phyloP scores from a whole-genome alignment of 768 basidiomycete species.

The Pleurotus eryngii region DNA sequence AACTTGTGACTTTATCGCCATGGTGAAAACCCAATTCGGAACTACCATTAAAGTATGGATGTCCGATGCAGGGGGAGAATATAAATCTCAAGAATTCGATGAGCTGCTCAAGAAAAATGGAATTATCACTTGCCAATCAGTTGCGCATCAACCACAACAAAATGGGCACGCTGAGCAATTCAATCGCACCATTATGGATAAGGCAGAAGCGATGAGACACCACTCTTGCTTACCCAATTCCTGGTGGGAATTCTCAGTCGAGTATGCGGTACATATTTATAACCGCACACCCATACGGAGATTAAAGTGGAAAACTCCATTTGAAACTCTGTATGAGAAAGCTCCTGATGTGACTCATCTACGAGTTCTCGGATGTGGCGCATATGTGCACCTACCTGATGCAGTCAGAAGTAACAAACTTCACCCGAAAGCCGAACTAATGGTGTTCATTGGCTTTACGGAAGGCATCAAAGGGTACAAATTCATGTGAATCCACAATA shows the following conservation, averaged over 20 bases:
- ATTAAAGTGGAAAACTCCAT: no score
- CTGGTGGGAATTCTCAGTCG: no score
- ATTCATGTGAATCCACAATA: not conserved
- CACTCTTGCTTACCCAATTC: not conserved
- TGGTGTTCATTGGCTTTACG: not conserved
- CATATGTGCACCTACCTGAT: not conserved
- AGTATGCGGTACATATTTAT: no score
- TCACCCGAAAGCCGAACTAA: not conserved
- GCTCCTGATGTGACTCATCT: no score
- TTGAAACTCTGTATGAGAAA: no score
- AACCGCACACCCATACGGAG: no score
- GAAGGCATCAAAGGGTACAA: not conserved
- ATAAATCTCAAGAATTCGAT: slow-evolving; percentile 8
- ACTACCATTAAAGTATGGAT: slow-evolving; percentile 5
- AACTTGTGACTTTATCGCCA: slow-evolving; percentile 3
- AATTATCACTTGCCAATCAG: slow-evolving; percentile 17
- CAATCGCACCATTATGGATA: slow-evolving; percentile 21
- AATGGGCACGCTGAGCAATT: slow-evolving; percentile 28
- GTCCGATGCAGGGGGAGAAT: slow-evolving; percentile 14
- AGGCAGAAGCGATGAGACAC: slow-evolving; percentile 18
- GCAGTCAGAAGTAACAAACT: not conserved
- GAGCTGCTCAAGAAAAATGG: slow-evolving; percentile 11
- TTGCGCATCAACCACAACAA: slow-evolving; percentile 20
- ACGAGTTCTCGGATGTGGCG: no score
- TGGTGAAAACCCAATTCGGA: slow-evolving; percentile 10